Base-by-base conservation (phyloP, 768 basidiomycete species). In the Leccinum disarticulatum region DNA sequence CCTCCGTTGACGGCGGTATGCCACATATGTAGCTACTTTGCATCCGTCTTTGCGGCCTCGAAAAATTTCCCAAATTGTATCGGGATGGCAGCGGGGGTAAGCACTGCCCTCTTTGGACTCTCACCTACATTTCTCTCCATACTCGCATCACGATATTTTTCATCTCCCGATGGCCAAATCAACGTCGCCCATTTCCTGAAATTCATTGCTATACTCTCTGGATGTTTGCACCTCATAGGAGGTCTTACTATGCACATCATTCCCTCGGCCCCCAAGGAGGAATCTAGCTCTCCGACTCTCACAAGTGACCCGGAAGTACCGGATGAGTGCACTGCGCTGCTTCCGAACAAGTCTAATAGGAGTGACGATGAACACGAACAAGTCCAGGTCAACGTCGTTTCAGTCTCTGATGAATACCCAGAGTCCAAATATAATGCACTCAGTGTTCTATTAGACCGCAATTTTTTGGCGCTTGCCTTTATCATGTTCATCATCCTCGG, bases 71-170 rank as follows among this genome's bases (percentile, higher is more conserved):
- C 88, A 7, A 68, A 76, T 5, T 82, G 87, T 63, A 81, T 83
- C 49, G 89, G 89, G 19, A 71, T 86, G 27, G 84, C 88, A 11
- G 80, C 87, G 1, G 91, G 89, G 4, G 73, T 77, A 10, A 87
- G 81, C 67, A 85, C 86, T 79, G 83, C 89, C 3, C 74, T 91
- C 25, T 92, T 91, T 66, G 90, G 91, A n/a, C 79, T 92, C 35
- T 93, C 91, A 0, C 91, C 91, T 0, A 76, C 92, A 22, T 83
- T 90, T 64, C 79, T 92, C 7, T 87, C 90, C 22, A 59, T 81
- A 25, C 60, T 91, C 38, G 90, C 88, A 4, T 83, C 87, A 4
- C 75, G 58, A 15, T 84, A 77, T 68, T 92, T 92, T 71, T 84
- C 81, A 5, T 73, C 77, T 41, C 63, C 72, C 13, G 69, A 72